Evolutionary conservation across 768 basidiomycete species (phyloP).

Genomic region (Coprinopsis cinerea): DNA sequence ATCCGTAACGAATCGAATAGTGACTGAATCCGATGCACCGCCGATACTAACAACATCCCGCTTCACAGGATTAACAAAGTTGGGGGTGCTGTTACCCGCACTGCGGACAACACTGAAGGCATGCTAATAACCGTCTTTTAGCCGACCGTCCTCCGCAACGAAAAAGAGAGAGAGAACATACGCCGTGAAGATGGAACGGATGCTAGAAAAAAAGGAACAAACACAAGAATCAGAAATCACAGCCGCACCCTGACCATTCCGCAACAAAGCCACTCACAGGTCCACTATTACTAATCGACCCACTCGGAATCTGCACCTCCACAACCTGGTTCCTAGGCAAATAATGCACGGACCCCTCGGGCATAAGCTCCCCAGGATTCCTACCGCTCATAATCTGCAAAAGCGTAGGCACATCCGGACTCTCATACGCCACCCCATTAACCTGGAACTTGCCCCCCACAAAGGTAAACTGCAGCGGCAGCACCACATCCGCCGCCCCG

Average conservation of each 20-base stretch:
- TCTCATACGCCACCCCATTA: conserved; percentile 7
- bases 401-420: conserved; percentile 37
- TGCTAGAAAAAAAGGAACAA: too few relatives aligned
- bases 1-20: conserved; percentile 60
- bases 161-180: conserved; percentile 23
- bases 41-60: conserved; percentile 52
- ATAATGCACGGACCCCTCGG: conserved; percentile 34
- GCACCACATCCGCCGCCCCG: neutral
- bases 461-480: conserved; percentile 25
- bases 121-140: conserved; percentile 18
- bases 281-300: conserved; percentile 10
- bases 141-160: too few relatives aligned
- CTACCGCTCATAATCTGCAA: conserved; percentile 45
- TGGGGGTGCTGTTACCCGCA: conserved; percentile 32
- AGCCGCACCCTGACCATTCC: too few relatives aligned
- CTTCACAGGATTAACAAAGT: conserved; percentile 47
- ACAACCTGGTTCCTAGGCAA: conserved; percentile 42
- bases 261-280: too few relatives aligned
- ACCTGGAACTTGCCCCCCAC: conserved; percentile 17
- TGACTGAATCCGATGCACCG: conserved; percentile 34
- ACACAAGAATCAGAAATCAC: too few relatives aligned
- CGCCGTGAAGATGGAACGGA: conserved; percentile 44
- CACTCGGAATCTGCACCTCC: conserved; percentile 37
- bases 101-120: conserved; percentile 37
- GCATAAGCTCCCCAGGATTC: conserved; percentile 32